Conservation (phyloP, 208 protist species). For the Leishmania braziliensis region DNA sequence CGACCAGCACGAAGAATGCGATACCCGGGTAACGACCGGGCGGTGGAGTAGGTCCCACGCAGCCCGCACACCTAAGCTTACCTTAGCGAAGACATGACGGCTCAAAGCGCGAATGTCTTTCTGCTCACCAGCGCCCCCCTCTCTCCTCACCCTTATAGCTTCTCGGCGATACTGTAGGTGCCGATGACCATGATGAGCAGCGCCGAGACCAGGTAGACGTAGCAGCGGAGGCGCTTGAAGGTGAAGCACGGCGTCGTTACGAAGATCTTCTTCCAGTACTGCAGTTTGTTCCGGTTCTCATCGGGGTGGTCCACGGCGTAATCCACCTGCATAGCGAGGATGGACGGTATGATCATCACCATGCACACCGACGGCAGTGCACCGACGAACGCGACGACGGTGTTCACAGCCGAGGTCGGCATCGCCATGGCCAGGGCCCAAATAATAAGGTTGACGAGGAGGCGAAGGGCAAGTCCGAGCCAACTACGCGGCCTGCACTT, state of each 20-base stretch:
- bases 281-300: constrained; percentile 41
- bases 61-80: not conserved
- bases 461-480: constrained; percentile 51
- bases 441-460: constrained; percentile 66
- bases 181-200: constrained; percentile 79
- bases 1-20: not conserved
- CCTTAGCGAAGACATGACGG: not conserved
- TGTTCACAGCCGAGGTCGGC: constrained; percentile 57
- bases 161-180: constrained; percentile 49
- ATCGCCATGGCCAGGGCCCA: constrained; percentile 66
- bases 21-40: not conserved
- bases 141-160: constrained; percentile 7
- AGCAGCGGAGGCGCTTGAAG: constrained; percentile 42
- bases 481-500: constrained; percentile 52
- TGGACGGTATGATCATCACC: constrained; percentile 66
- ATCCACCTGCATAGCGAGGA: constrained; percentile 53
- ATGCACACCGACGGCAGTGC: constrained; percentile 73
- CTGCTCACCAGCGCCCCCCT: no score
- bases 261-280: constrained; percentile 63
- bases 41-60: not conserved
- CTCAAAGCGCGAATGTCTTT: not conserved
- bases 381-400: constrained; percentile 74
- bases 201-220: constrained; percentile 58
- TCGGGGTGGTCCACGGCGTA: constrained; percentile 59
- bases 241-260: constrained; percentile 35